Evolutionary conservation across 2,329 filamentous ascomycete species (phyloP), one percentile per base, ranked within the genome.

Genomic region (Aureobasidium zeae): DNA sequence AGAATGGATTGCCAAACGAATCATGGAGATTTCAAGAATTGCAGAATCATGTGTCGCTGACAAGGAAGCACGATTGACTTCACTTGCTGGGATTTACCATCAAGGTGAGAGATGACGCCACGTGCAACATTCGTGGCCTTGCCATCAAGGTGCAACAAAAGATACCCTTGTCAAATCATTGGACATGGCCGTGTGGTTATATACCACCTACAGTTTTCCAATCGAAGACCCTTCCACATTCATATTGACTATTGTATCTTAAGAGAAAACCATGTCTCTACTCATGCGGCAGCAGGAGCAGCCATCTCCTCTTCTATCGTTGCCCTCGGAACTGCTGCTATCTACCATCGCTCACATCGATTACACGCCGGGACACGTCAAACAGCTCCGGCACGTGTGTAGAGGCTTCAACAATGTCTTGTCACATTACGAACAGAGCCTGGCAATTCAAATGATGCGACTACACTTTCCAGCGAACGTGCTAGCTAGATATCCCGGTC

Each of bases 311-410:
- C 26, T 34, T 22, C 9, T 19, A 10, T 28, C 9, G 20, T 47
- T 62, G 28, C 53, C 59, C 7, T 51, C 56, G n/a, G 54, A 59
- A 33, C 52, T 61, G 33, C 48, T 61, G 4, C 45, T 53, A 24
- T 44, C 50, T 12, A 51, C 51, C 24, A 44, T 53, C 7, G 55
- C 57, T 3, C 49, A 51, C 12, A 52, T 61, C 35, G 48, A 55
- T 4, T 61, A 57, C 48, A 42, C 49, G 15, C 55, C 55, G 17
- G 28, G 34, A 2, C 32, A 7, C 21, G 47, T 57, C 28, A 21
- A 45, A 17, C 46, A 46, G 26, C 49, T 62, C 19, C 51, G 53
- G 15, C 52, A 55, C 5, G 55, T 55, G 15, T 54, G 49, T 45
- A 48, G 45, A n/a, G 37, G 36, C 21, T 52, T 61, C 46, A 47